Evolutionary conservation across 2,329 filamentous ascomycete genomes (phyloP).

Genomic region (Westerdykella ornata): DNA sequence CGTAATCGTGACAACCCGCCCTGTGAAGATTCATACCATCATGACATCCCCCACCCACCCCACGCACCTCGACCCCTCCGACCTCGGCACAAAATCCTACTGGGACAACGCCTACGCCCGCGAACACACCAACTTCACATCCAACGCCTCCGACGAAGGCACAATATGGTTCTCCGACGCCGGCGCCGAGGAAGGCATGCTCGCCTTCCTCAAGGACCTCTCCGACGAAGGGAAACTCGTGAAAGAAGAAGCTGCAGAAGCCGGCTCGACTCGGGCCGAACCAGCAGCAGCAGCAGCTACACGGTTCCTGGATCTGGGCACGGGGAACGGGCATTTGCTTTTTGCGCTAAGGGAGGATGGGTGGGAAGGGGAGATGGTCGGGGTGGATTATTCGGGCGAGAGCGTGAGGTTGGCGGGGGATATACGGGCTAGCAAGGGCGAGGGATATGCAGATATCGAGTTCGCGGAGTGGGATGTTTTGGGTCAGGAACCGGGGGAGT

Average conservation of each 20-base stretch:
- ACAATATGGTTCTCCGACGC: slow-evolving; percentile 97
- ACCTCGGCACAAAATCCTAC: slow-evolving; percentile 71
- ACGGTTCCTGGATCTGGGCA: slow-evolving; percentile 78
- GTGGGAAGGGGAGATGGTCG: slow-evolving; percentile 67
- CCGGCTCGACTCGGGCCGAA: no score
- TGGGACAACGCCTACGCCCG: slow-evolving; percentile 61
- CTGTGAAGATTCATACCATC: not conserved
- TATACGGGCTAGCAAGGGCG: slow-evolving; percentile 44
- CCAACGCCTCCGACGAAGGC: slow-evolving; percentile 70
- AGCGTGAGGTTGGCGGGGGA: slow-evolving; percentile 67
- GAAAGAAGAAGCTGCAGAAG: slow-evolving; percentile 19
- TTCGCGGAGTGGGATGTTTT: slow-evolving; percentile 53
- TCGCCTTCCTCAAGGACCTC: slow-evolving; percentile 55
- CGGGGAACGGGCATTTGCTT: slow-evolving; percentile 89
- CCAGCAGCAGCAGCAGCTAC: slow-evolving; percentile 30
- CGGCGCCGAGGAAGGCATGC: slow-evolving; percentile 73
- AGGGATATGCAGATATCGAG: slow-evolving; percentile 32
- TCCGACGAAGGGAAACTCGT: slow-evolving; percentile 44
- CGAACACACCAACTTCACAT: slow-evolving; percentile 64
- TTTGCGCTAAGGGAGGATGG: slow-evolving; percentile 65
- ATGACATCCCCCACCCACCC: slow-evolving; percentile 4
- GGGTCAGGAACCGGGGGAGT: slow-evolving; percentile 41
- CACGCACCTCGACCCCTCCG: slow-evolving; percentile 60
- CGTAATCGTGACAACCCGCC: not conserved
- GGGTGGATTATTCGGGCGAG: slow-evolving; percentile 76